phyloP scores from a whole-genome alignment of 2,329 filamentous ascomycete genomes.

The Fusarium tuaranense region DNA sequence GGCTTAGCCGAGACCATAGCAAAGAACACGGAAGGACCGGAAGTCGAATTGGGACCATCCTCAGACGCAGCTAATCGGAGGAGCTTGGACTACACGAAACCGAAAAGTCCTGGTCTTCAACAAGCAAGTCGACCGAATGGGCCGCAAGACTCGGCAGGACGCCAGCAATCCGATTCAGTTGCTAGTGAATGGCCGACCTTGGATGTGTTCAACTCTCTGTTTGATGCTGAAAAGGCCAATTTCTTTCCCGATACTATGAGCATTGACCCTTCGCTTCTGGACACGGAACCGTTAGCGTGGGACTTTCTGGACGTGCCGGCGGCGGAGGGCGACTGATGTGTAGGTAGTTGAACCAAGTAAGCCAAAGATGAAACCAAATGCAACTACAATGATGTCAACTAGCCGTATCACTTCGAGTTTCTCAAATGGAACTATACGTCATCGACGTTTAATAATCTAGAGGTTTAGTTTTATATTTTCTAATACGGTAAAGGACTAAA shows the following conservation, averaged over 20 bases:
- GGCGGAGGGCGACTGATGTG: background rate
- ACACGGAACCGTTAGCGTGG: background rate
- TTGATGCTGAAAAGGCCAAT: constrained; percentile 15
- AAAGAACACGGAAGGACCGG: background rate
- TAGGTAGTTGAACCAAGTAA: background rate
- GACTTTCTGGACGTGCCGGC: constrained; percentile 1
- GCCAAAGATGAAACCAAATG: background rate
- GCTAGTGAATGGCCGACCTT: background rate
- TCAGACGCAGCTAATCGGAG: background rate
- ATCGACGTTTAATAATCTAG: background rate
- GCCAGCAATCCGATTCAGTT: background rate
- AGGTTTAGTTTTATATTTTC: no score
- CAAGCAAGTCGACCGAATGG: background rate
- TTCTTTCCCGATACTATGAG: background rate
- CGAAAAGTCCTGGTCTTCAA: background rate
- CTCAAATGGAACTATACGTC: background rate
- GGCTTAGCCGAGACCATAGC: background rate
- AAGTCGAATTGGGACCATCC: background rate
- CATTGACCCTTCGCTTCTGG: constrained; percentile 1
- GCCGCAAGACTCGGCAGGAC: background rate
- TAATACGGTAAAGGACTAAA: no score
- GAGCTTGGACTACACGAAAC: background rate
- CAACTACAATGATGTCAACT: background rate
- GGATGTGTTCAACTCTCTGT: constrained; percentile 13
- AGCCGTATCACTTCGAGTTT: background rate